Evolutionary conservation across 2,329 filamentous ascomycete genomes (phyloP).

Genomic region (Microcyclospora tardicrescens): DNA sequence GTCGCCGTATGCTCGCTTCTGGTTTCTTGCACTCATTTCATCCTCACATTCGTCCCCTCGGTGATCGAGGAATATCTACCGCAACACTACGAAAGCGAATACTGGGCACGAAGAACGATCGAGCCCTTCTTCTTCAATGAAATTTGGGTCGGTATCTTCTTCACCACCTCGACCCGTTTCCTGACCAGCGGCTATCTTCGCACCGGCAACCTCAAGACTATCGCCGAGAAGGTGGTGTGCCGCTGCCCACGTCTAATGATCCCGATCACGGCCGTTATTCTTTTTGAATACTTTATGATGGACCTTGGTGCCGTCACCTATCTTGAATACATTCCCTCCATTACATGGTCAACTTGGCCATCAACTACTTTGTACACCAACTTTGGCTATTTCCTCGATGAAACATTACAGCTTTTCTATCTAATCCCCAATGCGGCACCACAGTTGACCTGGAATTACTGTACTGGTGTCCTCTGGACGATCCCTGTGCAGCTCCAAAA

Average conservation of each 20-base stretch:
- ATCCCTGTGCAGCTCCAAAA: slow-evolving; percentile 37
- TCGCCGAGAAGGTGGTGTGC: slow-evolving; percentile 32
- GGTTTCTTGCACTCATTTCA: slow-evolving; percentile 33
- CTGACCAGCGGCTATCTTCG: slow-evolving; percentile 29
- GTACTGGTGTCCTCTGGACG: slow-evolving; percentile 38
- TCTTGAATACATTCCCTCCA: slow-evolving; percentile 32
- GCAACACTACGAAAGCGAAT: slow-evolving; percentile 28
- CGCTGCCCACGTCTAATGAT: slow-evolving; percentile 34
- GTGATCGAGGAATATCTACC: slow-evolving; percentile 26
- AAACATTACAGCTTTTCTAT: slow-evolving; percentile 33
- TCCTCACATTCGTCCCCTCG: slow-evolving; percentile 29
- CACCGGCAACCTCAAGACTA: slow-evolving; percentile 28
- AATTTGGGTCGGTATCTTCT: slow-evolving; percentile 36
- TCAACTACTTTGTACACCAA: slow-evolving; percentile 28
- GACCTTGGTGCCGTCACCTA: slow-evolving; percentile 31
- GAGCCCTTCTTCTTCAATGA: slow-evolving; percentile 34
- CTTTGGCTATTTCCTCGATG: slow-evolving; percentile 31
- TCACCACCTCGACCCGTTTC: slow-evolving; percentile 37
- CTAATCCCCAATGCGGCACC: slow-evolving; percentile 36
- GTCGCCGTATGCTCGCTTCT: slow-evolving; percentile 34
- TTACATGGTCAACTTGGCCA: slow-evolving; percentile 38
- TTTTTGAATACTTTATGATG: slow-evolving; percentile 36
- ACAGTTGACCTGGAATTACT: slow-evolving; percentile 35
- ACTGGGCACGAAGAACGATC: slow-evolving; percentile 30
- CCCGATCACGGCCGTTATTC: slow-evolving; percentile 29